Conservation (phyloP, 2,329 filamentous ascomycete species). For the Anisogramma anomala region DNA sequence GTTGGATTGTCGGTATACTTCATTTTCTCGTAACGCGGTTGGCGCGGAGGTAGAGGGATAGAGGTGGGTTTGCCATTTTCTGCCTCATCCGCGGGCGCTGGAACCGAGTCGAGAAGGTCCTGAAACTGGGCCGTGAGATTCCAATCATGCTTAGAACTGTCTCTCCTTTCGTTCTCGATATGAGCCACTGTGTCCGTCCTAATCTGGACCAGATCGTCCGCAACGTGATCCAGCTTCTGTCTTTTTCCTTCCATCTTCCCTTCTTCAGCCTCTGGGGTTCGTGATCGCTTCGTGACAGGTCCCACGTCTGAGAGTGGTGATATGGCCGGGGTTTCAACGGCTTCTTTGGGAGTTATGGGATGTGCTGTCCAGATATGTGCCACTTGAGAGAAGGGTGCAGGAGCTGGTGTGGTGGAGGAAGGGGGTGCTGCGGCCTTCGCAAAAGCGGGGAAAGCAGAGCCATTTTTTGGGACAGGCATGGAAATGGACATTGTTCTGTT, state of each 20-base stretch:
- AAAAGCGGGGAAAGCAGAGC: background rate
- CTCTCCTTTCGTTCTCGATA: background rate
- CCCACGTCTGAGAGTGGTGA: constrained; percentile 3
- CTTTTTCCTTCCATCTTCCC: constrained; percentile 9
- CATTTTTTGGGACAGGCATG: constrained; percentile 1
- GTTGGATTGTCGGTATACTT: constrained; percentile 24
- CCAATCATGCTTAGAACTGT: constrained; percentile 3
- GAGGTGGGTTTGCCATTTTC: constrained; percentile 8
- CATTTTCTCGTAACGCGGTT: constrained; percentile 22
- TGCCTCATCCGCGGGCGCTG: background rate
- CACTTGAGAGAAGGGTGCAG: background rate
- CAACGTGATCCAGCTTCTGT: constrained; percentile 11
- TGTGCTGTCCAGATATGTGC: background rate
- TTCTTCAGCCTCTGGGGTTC: constrained; percentile 9
- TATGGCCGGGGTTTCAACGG: constrained; percentile 1
- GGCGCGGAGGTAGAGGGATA: constrained; percentile 8
- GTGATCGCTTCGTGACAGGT: constrained; percentile 11
- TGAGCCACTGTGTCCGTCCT: background rate
- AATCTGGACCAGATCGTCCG: background rate
- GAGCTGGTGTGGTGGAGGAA: background rate
- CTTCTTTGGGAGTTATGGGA: too few species aligned
- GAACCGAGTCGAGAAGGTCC: constrained; percentile 8
- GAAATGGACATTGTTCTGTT: constrained; percentile 1
- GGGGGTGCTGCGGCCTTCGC: constrained; percentile 1
- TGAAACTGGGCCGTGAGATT: constrained; percentile 12